Conservation (phyloP, 1,284 basidiomycete genomes). For the Abortiporus biennis region DNA sequence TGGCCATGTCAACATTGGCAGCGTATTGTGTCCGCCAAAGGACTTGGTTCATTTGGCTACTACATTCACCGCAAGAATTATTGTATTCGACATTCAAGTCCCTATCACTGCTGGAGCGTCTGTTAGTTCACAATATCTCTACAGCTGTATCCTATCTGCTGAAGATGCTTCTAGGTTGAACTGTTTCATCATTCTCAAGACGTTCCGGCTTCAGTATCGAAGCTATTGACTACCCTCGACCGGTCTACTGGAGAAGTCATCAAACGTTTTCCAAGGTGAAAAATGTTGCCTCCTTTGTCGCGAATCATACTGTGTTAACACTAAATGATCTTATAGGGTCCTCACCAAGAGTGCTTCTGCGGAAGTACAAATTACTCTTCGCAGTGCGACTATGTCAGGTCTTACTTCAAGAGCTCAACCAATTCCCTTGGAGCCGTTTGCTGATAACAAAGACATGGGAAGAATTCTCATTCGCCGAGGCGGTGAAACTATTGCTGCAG, state of each 20-base stretch:
- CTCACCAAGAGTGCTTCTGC: constrained; percentile 81
- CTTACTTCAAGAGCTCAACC: constrained; percentile 41
- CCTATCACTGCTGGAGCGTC: constrained; percentile 88
- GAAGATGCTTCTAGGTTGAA: constrained; percentile 54
- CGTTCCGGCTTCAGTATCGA: constrained; percentile 83
- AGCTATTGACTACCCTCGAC: constrained; percentile 76
- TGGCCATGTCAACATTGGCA: constrained; percentile 83
- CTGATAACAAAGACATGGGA: constrained; percentile 96
- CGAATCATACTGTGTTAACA: not conserved
- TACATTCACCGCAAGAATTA: constrained; percentile 80
- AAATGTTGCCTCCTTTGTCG: constrained; percentile 7
- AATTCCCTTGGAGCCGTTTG: constrained; percentile 84
- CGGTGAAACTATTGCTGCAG: constrained; percentile 94
- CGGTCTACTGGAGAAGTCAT: constrained; percentile 68
- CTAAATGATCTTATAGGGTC: constrained; percentile 45
- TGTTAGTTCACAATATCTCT: constrained; percentile 38
- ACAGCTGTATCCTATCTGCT: not conserved
- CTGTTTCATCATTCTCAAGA: constrained; percentile 94
- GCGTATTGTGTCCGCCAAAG: constrained; percentile 77
- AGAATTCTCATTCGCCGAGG: constrained; percentile 81
- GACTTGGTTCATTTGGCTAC: constrained; percentile 72
- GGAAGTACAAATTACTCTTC: constrained; percentile 77
- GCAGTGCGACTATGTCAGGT: constrained; percentile 47
- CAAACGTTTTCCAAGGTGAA: constrained; percentile 79
- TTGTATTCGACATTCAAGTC: constrained; percentile 89